Evolutionary conservation across 1,139 yeast species (phyloP).

Genomic region (Tardiomyces depauwii): DNA sequence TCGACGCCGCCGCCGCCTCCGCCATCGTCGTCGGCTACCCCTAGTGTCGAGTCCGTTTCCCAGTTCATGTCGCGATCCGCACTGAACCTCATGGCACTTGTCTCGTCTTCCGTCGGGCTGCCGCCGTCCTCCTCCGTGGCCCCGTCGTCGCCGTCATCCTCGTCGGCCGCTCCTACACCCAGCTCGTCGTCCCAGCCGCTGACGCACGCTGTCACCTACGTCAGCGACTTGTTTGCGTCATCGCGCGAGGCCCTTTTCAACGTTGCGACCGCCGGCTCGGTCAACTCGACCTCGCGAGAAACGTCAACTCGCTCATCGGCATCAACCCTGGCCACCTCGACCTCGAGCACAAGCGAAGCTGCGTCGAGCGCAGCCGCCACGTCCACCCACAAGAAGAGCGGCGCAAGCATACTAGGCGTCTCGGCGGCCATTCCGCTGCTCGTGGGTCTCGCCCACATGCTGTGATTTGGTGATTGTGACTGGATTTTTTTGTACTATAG

Average conservation of each 20-base stretch:
- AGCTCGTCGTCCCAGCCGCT: not conserved
- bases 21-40: not conserved
- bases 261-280: conserved; percentile 6
- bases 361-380: not conserved
- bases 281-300: not conserved
- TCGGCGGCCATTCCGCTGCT: no score
- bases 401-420: not conserved
- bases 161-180: not conserved
- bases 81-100: not conserved
- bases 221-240: conserved; percentile 10
- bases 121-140: conserved; percentile 2
- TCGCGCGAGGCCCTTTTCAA: conserved; percentile 17
- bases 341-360: not conserved
- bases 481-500: no score
- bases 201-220: conserved; percentile 2
- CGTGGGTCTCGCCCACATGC: no score
- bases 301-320: not conserved
- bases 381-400: not conserved
- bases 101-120: not conserved
- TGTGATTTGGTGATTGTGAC: no score
- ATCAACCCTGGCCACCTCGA: not conserved
- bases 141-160: conserved; percentile 8
- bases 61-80: not conserved
- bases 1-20: not conserved
- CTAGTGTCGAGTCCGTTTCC: not conserved